Evolutionary conservation across 2,329 filamentous ascomycete genomes (phyloP), one percentile per base, ranked within the genome.

Genomic region (Hypoxylon sp.): DNA sequence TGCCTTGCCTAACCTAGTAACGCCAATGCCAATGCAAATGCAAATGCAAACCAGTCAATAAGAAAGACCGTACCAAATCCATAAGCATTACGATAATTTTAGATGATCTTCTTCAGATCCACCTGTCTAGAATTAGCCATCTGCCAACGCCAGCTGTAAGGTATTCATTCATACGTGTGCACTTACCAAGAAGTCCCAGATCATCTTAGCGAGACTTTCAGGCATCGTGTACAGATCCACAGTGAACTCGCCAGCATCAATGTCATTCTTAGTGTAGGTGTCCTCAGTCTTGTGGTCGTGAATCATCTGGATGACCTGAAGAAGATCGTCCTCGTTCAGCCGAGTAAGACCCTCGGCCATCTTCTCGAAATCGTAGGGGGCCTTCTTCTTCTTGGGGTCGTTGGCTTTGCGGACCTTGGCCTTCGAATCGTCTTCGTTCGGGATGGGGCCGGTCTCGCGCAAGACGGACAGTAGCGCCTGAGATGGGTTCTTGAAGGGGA

Each of bases 221-320:
- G 94, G 92, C 59, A 99, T 84, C n/a, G 94, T 97, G 76, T 96
- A 97, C 51, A 99, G 81, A 68, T 99, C 94, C 63, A 99, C 93
- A 55, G 96, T 94, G 76, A 99, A 99, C 75, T 99, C 94, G 67
- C 94, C 94, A 67, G 92, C 91, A 67, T 99, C 94, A 50, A 97
- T 84, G 72, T 99, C 95, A 65, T 97, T 97, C 77, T 96, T 92
- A 38, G 93, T 96, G 75, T 96, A 97, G 1, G 93, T 97, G 59
- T 96, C 91, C 4, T 90, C 84, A 1, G 84, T 87, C 79, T 97
- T 97, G 76, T 97, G 90, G 75, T 99, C 94, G 72, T 97, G 94
- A 57, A 99, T 93, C 83, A 99, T 88, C 76, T 97, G 93, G 55
- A 99, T 95, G 16, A 97, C 91, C 63, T 94, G 90, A 55, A 99